Conservation (phyloP, 1,284 basidiomycete genomes). For the Salmacisia buchloeana region DNA sequence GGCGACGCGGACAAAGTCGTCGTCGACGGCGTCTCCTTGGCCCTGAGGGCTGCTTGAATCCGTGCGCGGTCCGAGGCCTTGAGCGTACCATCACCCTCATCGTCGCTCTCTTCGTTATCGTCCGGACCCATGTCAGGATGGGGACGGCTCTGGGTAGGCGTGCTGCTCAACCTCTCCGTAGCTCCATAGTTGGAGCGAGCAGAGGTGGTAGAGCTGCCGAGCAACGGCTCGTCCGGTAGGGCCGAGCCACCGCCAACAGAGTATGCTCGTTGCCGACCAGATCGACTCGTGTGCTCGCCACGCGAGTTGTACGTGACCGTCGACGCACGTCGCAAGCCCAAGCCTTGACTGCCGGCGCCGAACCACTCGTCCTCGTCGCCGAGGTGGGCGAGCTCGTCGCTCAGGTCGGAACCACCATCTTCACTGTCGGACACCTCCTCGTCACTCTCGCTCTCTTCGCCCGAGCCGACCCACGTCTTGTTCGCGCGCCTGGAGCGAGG, state of each 20-base stretch:
- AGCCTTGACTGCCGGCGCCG: constrained; percentile 16
- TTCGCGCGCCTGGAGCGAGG: constrained; percentile 27
- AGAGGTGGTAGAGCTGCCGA: too few relatives aligned
- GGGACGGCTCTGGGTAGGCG: background rate
- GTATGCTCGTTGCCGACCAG: constrained; percentile 16
- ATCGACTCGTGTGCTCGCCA: background rate
- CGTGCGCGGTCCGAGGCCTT: constrained; percentile 29
- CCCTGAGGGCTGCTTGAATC: background rate
- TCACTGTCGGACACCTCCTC: background rate
- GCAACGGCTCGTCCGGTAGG: constrained; percentile 27
- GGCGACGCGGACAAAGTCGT: background rate
- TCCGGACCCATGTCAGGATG: background rate
- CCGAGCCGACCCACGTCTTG: background rate
- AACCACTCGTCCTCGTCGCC: constrained; percentile 36
- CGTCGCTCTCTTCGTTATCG: background rate
- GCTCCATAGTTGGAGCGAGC: constrained; percentile 25
- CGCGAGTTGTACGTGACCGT: constrained; percentile 12
- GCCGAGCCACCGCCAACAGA: constrained; percentile 20
- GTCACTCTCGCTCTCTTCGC: constrained; percentile 16
- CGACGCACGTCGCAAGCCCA: constrained; percentile 25
- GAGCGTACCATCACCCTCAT: constrained; percentile 22
- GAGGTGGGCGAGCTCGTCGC: constrained; percentile 40
- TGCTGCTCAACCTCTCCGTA: constrained; percentile 7
- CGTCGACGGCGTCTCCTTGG: background rate
- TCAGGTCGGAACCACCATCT: constrained; percentile 21